Percentiles rank a stretch among this genome's conserved stretches.
These are phyloP conservation scores for Schizophyllum amplum DNA, from an alignment of 1,284 basidiomycete species.

Conservation along the genomic window DNA sequence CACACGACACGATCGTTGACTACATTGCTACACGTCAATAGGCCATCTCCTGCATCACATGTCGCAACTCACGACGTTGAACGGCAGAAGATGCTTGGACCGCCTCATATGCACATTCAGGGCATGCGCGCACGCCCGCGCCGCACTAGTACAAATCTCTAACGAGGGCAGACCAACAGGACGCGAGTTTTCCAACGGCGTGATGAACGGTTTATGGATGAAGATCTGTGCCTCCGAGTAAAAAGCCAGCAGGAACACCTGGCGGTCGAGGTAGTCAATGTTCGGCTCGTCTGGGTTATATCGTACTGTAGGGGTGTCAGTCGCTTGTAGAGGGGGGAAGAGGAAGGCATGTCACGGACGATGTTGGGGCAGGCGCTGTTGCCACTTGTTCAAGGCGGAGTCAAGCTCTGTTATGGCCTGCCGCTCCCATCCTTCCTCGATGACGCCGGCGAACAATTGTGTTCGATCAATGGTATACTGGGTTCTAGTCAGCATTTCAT, in stretches of 20 bases:
- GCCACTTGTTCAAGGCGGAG: slow-evolving; percentile 42
- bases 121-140: slow-evolving; percentile 38
- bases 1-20: neutral
- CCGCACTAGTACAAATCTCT: slow-evolving; percentile 46
- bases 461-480: slow-evolving; percentile 41
- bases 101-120: slow-evolving; percentile 20
- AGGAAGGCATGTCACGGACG: neutral
- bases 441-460: slow-evolving; percentile 25
- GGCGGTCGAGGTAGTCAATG: slow-evolving; percentile 34
- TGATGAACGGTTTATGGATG: slow-evolving; percentile 46
- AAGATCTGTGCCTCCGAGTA: slow-evolving; percentile 41
- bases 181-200: slow-evolving; percentile 17
- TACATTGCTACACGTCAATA: neutral
- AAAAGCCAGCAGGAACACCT: slow-evolving; percentile 34
- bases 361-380: slow-evolving; percentile 36
- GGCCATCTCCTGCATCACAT: neutral
- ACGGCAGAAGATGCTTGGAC: neutral
- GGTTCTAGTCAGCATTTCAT: neutral
- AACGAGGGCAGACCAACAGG: slow-evolving; percentile 31
- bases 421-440: slow-evolving; percentile 30
- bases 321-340: neutral
- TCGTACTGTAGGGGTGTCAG: slow-evolving; percentile 23
- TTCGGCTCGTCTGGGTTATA: slow-evolving; percentile 39
- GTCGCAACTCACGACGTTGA: neutral
- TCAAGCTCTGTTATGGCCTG: slow-evolving; percentile 42